A percentile compares a stretch with the other conserved stretches of the same genome.
Evolutionary conservation across 148 eudicot genomes (phyloP).

Genomic region (Rhododendron ovatum): DNA sequence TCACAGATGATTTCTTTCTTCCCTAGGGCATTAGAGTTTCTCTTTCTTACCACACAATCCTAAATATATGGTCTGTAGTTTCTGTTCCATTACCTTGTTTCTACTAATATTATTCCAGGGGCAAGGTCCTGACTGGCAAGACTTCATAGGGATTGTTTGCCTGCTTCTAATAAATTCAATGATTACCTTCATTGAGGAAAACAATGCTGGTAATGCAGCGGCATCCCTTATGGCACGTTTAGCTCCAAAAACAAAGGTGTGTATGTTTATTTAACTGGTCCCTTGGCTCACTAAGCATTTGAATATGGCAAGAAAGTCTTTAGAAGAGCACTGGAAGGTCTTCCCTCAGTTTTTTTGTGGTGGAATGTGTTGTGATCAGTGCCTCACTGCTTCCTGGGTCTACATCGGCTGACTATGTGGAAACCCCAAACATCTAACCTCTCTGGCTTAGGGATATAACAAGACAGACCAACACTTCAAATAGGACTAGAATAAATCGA

Average conservation of each 20-base stretch:
- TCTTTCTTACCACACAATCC: neutral
- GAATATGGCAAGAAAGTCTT: neutral
- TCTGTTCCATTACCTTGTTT: constrained; percentile 1
- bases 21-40: neutral
- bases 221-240: constrained; percentile 63
- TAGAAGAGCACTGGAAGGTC: neutral
- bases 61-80: neutral
- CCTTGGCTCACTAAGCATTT: neutral
- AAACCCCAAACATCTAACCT: neutral
- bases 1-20: constrained; percentile 5
- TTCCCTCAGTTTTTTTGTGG: neutral
- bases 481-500: neutral
- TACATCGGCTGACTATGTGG: neutral
- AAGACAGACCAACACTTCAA: neutral
- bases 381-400: neutral
- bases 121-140: constrained; percentile 75
- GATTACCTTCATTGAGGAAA: constrained; percentile 70
- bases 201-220: constrained; percentile 79
- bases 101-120: constrained; percentile 32
- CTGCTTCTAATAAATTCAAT: constrained; percentile 58
- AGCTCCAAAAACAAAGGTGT: constrained; percentile 68
- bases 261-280: constrained; percentile 6
- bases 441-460: neutral
- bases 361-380: neutral
- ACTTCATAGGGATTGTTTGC: constrained; percentile 61